These are phyloP conservation scores for Baudoinia panamericana DNA, from an alignment of 495 filamentous ascomycete genomes.

Conservation along the genomic window DNA sequence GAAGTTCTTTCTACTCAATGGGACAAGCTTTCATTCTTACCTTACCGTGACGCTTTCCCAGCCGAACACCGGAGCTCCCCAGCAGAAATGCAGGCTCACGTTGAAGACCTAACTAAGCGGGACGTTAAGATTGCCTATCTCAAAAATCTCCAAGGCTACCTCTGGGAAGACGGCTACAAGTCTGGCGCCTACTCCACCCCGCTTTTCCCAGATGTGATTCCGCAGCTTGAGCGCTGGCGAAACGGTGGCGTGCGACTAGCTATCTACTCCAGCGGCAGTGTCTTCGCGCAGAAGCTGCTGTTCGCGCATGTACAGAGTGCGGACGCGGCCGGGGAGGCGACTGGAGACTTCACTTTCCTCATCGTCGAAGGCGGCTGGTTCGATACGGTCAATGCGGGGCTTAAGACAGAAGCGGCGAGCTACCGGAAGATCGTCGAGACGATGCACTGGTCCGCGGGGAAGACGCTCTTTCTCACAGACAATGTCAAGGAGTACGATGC, in stretches of 20 bases:
- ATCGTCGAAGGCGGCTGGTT: constrained; percentile 43
- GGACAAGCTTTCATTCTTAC: constrained; percentile 41
- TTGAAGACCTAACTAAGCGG: constrained; percentile 47
- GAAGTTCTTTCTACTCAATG: constrained; percentile 44
- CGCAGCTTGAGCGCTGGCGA: constrained; percentile 40
- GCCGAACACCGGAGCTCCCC: constrained; percentile 38
- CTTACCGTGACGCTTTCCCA: constrained; percentile 51
- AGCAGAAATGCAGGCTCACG: constrained; percentile 41
- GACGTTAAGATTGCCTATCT: constrained; percentile 57
- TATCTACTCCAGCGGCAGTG: constrained; percentile 61
- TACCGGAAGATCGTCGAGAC: constrained; percentile 45
- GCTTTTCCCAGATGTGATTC: constrained; percentile 53
- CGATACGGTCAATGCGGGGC: constrained; percentile 62
- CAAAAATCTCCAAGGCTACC: constrained; percentile 59
- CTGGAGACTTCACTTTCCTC: constrained; percentile 38
- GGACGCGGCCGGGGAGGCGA: constrained; percentile 19
- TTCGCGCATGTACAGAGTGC: constrained; percentile 49
- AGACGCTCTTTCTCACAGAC: constrained; percentile 59
- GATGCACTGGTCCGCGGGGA: constrained; percentile 26
- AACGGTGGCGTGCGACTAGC: constrained; percentile 36
- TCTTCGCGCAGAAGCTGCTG: constrained; percentile 57
- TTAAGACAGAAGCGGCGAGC: constrained; percentile 46
- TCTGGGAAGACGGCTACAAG: constrained; percentile 54
- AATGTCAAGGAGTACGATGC: constrained; percentile 56
- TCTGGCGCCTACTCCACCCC: constrained; percentile 48